A percentile compares a stretch with the other conserved stretches of the same genome.
Conservation (phyloP, 352 stramenopile genomes). For the Pythium brachiatum region DNA sequence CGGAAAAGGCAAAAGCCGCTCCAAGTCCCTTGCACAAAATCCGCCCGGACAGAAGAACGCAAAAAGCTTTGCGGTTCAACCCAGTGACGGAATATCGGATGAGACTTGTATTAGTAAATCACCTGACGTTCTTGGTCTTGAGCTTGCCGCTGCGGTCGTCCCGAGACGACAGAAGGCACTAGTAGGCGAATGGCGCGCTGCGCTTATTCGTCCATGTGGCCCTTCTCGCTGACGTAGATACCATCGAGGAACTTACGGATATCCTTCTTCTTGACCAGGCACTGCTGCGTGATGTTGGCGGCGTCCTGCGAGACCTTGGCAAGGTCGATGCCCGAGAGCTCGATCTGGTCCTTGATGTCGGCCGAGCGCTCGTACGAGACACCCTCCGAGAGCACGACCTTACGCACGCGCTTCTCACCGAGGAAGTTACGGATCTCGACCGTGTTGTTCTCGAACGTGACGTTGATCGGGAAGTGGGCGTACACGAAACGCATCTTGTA, state of each 20-base stretch:
- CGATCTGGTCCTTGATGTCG: slow-evolving; percentile 99
- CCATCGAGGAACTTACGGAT: slow-evolving; percentile 99
- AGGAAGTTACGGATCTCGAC: slow-evolving; percentile 99
- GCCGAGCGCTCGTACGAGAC: slow-evolving; percentile 94
- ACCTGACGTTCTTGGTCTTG: slow-evolving; percentile 31
- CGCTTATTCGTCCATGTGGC: slow-evolving; percentile 76
- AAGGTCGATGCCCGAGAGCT: slow-evolving; percentile 98
- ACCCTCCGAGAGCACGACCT: slow-evolving; percentile 91
- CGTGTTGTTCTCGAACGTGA: slow-evolving; percentile 90
- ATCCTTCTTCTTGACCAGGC: slow-evolving; percentile 87
- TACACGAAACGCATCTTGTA: slow-evolving; percentile 99
- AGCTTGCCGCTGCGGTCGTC: slow-evolving; percentile 7
- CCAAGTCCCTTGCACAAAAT: slow-evolving; percentile 60
- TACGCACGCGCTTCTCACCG: slow-evolving; percentile 98
- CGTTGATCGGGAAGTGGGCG: slow-evolving; percentile 99
- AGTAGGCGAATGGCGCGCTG: neutral
- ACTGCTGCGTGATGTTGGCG: slow-evolving; percentile 85
- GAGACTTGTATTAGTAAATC: slow-evolving; percentile 35
- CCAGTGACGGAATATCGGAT: slow-evolving; percentile 77
- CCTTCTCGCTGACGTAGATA: slow-evolving; percentile 99
- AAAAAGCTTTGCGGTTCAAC: slow-evolving; percentile 63
- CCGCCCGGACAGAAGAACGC: slow-evolving; percentile 91
- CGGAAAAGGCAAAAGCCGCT: neutral
- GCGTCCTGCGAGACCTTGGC: slow-evolving; percentile 93
- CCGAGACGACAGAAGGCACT: neutral